Conservation (phyloP, 768 basidiomycete species). For the Hemileccinum rubropunctum region DNA sequence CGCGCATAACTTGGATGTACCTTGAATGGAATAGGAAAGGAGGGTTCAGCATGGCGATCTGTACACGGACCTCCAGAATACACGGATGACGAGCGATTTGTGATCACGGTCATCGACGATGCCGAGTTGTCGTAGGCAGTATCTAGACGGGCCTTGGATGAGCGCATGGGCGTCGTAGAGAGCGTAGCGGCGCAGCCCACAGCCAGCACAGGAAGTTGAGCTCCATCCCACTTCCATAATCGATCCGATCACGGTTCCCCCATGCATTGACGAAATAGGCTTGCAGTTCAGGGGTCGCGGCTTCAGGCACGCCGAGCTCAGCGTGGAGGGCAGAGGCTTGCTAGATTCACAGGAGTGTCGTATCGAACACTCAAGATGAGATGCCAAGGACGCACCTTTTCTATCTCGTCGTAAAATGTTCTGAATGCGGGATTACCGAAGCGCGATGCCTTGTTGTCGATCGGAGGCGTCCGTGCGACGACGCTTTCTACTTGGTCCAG, state of each 20-base stretch:
- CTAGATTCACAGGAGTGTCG: slow-evolving; percentile 30
- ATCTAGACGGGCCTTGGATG: slow-evolving; percentile 41
- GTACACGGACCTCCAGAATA: slow-evolving; percentile 79
- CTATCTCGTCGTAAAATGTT: slow-evolving; percentile 82
- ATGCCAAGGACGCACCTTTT: slow-evolving; percentile 45
- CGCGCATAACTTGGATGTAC: slow-evolving; percentile 79
- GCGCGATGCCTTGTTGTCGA: slow-evolving; percentile 85
- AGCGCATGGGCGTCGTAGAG: neutral
- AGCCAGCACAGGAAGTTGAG: slow-evolving; percentile 96
- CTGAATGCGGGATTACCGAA: slow-evolving; percentile 98
- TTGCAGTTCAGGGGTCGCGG: slow-evolving; percentile 65
- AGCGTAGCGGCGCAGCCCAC: slow-evolving; percentile 44
- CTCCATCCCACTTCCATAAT: slow-evolving; percentile 99
- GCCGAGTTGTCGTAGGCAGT: slow-evolving; percentile 75
- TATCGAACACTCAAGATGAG: slow-evolving; percentile 1
- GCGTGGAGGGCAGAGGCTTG: slow-evolving; percentile 55
- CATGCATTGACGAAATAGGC: slow-evolving; percentile 84
- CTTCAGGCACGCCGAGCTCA: slow-evolving; percentile 55
- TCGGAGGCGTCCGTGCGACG: slow-evolving; percentile 72
- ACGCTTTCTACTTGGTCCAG: slow-evolving; percentile 66
- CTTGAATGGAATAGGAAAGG: slow-evolving; percentile 25
- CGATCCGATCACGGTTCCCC: slow-evolving; percentile 90
- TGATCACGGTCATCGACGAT: slow-evolving; percentile 65
- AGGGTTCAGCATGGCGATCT: neutral
- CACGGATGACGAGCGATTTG: slow-evolving; percentile 69